Evolutionary conservation across 495 filamentous ascomycete genomes (phyloP), one percentile per base, ranked within the genome.

Genomic region (Hypomontagnella monticulosa): DNA sequence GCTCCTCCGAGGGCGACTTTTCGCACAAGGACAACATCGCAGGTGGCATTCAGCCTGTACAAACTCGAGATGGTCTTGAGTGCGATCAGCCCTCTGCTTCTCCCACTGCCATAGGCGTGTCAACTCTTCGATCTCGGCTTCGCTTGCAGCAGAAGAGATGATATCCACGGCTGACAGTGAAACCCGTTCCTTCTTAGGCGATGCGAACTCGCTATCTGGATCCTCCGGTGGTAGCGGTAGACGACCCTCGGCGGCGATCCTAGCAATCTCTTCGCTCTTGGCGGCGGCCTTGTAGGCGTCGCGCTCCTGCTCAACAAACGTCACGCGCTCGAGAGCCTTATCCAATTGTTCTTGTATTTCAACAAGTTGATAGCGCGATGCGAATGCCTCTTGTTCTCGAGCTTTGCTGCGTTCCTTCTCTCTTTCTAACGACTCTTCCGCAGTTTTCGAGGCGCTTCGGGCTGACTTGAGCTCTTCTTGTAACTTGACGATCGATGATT

Each of bases 401-500:
- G 78, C 79, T 38, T 76, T 72, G 66, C 80, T 78, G 9, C 72
- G 75, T 15, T 84, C 79, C 46, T 80, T 83, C 69, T 84, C 80
- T 23, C 73, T 71, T 16, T 78, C 77, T 1, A 85, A 71, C 18
- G 57, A 63, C 10, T 80, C 79, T 49, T 81, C 78, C 2, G 66
- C 49, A 1, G 74, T 41, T 50, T 78, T 80, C 36, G 70, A 73
- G 9, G 77, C 82, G 14, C 82, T 81, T 57, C 89, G 86, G 2
- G 83, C 76, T 4, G 88, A 76, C 68, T 94, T 93, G 55, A 94
- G 76, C 68, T 97, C 92, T 62, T 96, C 91, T 71, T 96, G 92
- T 10, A 88, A 66, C 69, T 96, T 92, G 16, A 95, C 88, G 11
- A 91, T 71, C 2, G 80, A 78, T 11, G 91, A 93, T 10, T 91